Evolutionary conservation across 2,329 filamentous ascomycete species (phyloP).

Genomic region (Alternaria sp.): DNA sequence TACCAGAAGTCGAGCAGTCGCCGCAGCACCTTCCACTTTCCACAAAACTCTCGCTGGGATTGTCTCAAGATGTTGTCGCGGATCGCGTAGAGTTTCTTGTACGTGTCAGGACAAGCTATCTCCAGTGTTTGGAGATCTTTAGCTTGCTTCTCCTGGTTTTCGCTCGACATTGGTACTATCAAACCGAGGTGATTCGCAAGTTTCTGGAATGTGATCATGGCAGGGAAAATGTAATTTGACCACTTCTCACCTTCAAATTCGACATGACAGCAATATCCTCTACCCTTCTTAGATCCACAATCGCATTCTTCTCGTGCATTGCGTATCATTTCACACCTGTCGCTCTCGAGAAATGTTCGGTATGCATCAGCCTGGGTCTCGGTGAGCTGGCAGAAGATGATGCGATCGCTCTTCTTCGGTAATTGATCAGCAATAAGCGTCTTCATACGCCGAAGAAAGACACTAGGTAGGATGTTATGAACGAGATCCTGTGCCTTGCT

Average conservation of each 20-base stretch:
- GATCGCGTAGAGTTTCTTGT: slow-evolving; percentile 76
- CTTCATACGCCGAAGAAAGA: slow-evolving; percentile 94
- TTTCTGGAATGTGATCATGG: slow-evolving; percentile 83
- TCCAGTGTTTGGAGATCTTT: slow-evolving; percentile 79
- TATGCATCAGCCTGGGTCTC: slow-evolving; percentile 84
- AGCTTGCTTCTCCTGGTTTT: slow-evolving; percentile 76
- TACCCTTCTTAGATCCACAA: slow-evolving; percentile 73
- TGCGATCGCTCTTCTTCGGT: slow-evolving; percentile 91
- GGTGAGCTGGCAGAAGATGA: slow-evolving; percentile 94
- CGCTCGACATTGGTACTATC: slow-evolving; percentile 74
- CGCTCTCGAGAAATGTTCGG: slow-evolving; percentile 78
- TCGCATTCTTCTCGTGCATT: slow-evolving; percentile 72
- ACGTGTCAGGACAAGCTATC: slow-evolving; percentile 76
- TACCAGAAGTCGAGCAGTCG: slow-evolving; percentile 92
- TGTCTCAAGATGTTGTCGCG: slow-evolving; percentile 82
- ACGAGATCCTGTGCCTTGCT: slow-evolving; percentile 86
- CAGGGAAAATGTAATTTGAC: slow-evolving; percentile 84
- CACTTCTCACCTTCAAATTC: slow-evolving; percentile 69
- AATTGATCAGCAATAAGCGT: slow-evolving; percentile 89
- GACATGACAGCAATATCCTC: slow-evolving; percentile 82
- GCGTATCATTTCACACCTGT: slow-evolving; percentile 74
- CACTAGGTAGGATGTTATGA: slow-evolving; percentile 84
- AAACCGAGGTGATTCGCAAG: slow-evolving; percentile 92
- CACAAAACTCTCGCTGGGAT: slow-evolving; percentile 89
- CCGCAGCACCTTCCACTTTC: slow-evolving; percentile 93